Evolutionary conservation across 495 filamentous ascomycete genomes (phyloP).

Genomic region (Acidomyces sp.): DNA sequence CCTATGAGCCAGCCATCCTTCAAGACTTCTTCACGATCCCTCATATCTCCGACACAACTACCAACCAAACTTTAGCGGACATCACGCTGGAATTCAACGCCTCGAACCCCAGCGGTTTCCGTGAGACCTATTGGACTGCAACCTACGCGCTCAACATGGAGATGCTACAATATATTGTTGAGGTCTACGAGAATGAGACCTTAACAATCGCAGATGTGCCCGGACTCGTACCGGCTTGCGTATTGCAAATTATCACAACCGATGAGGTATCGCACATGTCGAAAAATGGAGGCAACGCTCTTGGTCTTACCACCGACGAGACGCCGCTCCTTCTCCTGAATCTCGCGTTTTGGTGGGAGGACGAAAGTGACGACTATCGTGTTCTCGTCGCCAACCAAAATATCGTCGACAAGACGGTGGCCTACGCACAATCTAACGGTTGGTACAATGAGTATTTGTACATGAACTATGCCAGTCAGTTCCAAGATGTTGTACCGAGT

Average conservation of each 20-base stretch:
- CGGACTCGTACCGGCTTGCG: constrained; percentile 21
- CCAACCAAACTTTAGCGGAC: constrained; percentile 12
- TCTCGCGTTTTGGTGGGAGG: constrained; percentile 25
- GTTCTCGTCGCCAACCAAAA: constrained; percentile 17
- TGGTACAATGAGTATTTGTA: constrained; percentile 44
- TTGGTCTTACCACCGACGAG: constrained; percentile 22
- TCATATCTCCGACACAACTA: constrained; percentile 5
- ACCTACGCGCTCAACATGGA: constrained; percentile 19
- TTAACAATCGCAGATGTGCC: constrained; percentile 19
- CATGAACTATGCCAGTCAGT: constrained; percentile 34
- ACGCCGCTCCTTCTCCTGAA: constrained; percentile 25
- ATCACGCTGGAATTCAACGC: constrained; percentile 5
- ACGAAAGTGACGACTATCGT: constrained; percentile 23
- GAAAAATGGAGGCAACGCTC: constrained; percentile 24
- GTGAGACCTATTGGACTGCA: constrained; percentile 19
- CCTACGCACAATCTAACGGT: constrained; percentile 31
- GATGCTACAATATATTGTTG: too few relatives aligned
- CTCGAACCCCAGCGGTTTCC: constrained; percentile 10
- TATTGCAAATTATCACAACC: constrained; percentile 25
- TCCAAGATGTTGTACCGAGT: constrained; percentile 30
- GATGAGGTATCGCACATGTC: constrained; percentile 24
- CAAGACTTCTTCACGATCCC: constrained; percentile 7
- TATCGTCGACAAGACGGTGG: constrained; percentile 18
- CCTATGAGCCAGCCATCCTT: constrained; percentile 2
- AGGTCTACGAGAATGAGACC: too few relatives aligned